Evolutionary conservation across 768 basidiomycete species (phyloP).

Genomic region (Hypholoma sublateritium): DNA sequence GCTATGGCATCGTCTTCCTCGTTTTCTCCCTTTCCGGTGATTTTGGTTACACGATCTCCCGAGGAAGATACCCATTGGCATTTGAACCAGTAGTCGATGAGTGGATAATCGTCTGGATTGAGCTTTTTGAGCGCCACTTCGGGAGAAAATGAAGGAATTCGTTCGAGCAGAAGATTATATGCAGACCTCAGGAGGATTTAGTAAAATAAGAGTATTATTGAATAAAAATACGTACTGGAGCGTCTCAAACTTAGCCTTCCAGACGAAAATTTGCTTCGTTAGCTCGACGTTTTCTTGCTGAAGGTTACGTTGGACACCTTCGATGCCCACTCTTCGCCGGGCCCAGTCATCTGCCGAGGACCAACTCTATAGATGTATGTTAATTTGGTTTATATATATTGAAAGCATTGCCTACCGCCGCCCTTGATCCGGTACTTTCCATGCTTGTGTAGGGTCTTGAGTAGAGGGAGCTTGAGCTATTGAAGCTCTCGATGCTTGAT

Average conservation of each 20-base stretch:
- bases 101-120: not conserved
- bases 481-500: not conserved
- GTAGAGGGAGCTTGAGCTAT: not conserved
- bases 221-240: conserved; percentile 1
- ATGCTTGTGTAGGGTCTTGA: not conserved
- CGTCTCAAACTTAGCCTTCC: conserved; percentile 5
- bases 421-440: not conserved
- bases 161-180: conserved; percentile 5
- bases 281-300: conserved; percentile 5
- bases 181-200: conserved; percentile 4
- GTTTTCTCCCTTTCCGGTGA: conserved; percentile 1
- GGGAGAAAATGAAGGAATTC: not conserved
- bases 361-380: not conserved
- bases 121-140: not conserved
- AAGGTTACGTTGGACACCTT: not conserved
- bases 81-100: conserved; percentile 7
- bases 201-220: not conserved
- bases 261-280: not conserved
- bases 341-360: conserved; percentile 4
- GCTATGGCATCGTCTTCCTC: not conserved
- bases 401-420: not conserved
- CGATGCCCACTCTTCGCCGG: not conserved
- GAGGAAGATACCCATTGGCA: conserved; percentile 1
- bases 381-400: not conserved
- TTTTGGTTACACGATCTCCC: not conserved